Evolutionary conservation across 2,329 filamentous ascomycete species (phyloP), one percentile per base, ranked within the genome.

Genomic region (Nothophoma quercina): DNA sequence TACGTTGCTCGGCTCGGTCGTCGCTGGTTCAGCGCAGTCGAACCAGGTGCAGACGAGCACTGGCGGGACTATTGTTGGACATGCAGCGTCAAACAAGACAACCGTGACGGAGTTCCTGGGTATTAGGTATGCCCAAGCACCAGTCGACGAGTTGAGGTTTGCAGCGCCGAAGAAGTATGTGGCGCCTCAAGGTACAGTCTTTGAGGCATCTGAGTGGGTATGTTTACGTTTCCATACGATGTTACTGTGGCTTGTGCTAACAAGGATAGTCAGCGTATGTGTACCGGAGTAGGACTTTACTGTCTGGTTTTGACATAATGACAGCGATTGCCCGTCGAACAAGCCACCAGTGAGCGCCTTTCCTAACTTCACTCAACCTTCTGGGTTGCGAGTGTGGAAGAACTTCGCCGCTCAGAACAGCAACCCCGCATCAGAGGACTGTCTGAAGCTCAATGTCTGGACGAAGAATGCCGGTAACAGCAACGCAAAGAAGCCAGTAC

Each of bases 101-200:
- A 45, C 35, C 25, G 67, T 72, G 7, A 55, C 59, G 9, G 69
- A 75, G 25, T 76, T 72, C 30, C 49, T 75, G 15, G 73, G 72
- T 15, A 71, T 75, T 28, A 68, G 65, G 8, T 76, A 71, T 44
- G 73, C 70, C 1, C 58, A 68, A 51, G 62, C 71, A 13, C 71
- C 73, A 8, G 49, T 69, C 15, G 72, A 68, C 7, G 56, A 67
- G 23, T 56, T 74, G 22, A 63, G 72, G 29, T 75, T 73, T 50
- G 68, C 65, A 8, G 59, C 68, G 3, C 68, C 69, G 3, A 61
- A 69, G 46, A 61, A 53, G 36, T 69, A 64, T 51, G 28, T 60
- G 23, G 63, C 67, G 18, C 60, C 59, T 22, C 23, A 28, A 44
- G 65, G 57, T 16, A 55, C 55, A 7, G 46, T 68, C 7, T 67